Percentiles rank a stretch among this genome's conserved stretches.
phyloP scores from a whole-genome alignment of 2,329 filamentous ascomycete species.

The Epichloe hybrida region DNA sequence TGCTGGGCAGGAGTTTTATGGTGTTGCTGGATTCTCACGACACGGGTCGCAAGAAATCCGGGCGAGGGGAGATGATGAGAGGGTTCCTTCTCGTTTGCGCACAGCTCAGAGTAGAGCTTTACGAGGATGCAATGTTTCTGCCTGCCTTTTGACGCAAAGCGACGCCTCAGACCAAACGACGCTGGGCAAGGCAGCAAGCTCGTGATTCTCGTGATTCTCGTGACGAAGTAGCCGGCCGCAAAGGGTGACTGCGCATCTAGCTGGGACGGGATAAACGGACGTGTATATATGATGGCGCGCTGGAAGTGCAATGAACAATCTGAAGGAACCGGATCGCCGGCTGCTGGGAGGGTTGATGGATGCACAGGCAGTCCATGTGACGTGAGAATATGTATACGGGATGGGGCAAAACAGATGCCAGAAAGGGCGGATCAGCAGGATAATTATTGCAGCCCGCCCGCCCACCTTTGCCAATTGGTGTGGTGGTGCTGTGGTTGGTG shows the following conservation, averaged over 20 bases:
- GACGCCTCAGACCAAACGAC: not conserved
- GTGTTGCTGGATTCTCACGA: not conserved
- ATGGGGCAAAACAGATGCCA: conserved; percentile 14
- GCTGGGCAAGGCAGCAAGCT: conserved; percentile 2
- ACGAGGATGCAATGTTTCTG: not conserved
- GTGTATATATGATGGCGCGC: not conserved
- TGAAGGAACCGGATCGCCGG: not conserved
- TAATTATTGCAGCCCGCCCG: conserved; percentile 11
- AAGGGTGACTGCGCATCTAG: conserved; percentile 16
- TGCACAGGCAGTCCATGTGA: conserved; percentile 20
- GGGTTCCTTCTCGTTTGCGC: not conserved
- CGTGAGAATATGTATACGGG: conserved; percentile 8
- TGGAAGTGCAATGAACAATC: conserved; percentile 3
- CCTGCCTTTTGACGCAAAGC: not conserved
- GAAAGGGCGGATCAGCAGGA: conserved; percentile 18
- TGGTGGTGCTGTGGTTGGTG: not conserved
- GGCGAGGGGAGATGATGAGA: not conserved
- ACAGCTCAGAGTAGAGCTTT: not conserved
- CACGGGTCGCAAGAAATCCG: conserved; percentile 4
- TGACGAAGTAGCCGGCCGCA: conserved; percentile 6
- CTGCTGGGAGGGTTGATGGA: conserved; percentile 10
- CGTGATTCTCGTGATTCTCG: conserved; percentile 4
- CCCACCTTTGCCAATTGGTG: not conserved
- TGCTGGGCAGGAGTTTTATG: conserved; percentile 12
- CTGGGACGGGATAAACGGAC: conserved; percentile 1